These are phyloP conservation scores for Cyberlindnera xishuangbannaensis DNA, from an alignment of 805 yeast species.

Conservation along the genomic window DNA sequence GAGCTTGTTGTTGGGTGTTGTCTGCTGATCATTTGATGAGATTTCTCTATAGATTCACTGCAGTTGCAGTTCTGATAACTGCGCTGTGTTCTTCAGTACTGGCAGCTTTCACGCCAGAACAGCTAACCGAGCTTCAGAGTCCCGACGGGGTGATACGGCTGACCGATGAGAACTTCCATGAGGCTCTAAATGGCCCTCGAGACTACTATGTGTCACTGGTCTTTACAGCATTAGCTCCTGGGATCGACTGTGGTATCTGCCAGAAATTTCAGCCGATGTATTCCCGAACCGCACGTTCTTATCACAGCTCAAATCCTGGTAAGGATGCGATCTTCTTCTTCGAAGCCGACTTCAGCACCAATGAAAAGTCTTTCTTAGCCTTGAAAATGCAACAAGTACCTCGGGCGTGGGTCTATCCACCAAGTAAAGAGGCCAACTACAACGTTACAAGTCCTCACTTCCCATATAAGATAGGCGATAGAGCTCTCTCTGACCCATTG, in stretches of 20 bases:
- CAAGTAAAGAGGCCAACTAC: conserved; percentile 25
- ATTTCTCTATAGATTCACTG: neutral
- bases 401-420: conserved; percentile 63
- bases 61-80: too few relatives aligned
- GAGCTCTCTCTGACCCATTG: conserved; percentile 31
- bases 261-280: conserved; percentile 35
- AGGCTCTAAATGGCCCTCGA: conserved; percentile 39
- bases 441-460: conserved; percentile 30
- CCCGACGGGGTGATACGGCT: conserved; percentile 33
- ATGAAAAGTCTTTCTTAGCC: conserved; percentile 34
- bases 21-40: neutral
- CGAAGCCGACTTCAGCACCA: conserved; percentile 44
- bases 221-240: conserved; percentile 43
- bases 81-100: too few relatives aligned
- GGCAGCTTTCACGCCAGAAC: conserved; percentile 12
- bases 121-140: conserved; percentile 12
- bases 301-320: conserved; percentile 38
- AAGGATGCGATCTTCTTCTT: conserved; percentile 39
- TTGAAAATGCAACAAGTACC: conserved; percentile 51
- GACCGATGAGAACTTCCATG: conserved; percentile 32
- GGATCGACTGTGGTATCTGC: conserved; percentile 46
- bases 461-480: conserved; percentile 29
- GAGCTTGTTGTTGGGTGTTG: neutral
- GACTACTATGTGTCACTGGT: conserved; percentile 46
- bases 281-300: conserved; percentile 36